Conservation (phyloP, 2,329 filamentous ascomycete species). For the Botrytis pseudocinerea region DNA sequence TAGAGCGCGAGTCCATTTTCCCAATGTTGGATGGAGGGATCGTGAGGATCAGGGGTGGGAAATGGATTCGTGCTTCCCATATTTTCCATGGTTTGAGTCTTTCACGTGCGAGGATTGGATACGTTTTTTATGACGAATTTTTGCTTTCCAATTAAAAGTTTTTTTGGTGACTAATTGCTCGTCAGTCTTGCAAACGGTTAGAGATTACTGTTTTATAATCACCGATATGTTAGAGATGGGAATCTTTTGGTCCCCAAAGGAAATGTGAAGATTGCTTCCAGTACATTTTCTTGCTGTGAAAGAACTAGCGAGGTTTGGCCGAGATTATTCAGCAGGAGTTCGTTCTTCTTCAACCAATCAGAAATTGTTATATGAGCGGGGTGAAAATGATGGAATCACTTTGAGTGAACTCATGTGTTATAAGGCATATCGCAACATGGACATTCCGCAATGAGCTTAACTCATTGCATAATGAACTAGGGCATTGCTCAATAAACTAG, state of each 20-base stretch:
- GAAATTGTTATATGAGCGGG: background rate
- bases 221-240: background rate
- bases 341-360: background rate
- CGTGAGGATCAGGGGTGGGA: background rate
- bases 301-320: background rate
- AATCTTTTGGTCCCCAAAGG: background rate
- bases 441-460: too few relatives aligned
- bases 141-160: too few relatives aligned
- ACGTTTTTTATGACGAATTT: background rate
- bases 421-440: too few relatives aligned
- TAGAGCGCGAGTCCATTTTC: constrained; percentile 11
- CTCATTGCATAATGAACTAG: too few relatives aligned
- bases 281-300: background rate
- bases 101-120: background rate
- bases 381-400: background rate
- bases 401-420: background rate
- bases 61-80: background rate
- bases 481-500: too few relatives aligned
- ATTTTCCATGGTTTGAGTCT: background rate
- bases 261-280: background rate
- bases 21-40: constrained; percentile 3
- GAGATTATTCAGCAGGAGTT: background rate
- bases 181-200: background rate
- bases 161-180: background rate
- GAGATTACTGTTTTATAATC: background rate